Conservation (phyloP, 768 basidiomycete genomes). For the Mycena latifolia region DNA sequence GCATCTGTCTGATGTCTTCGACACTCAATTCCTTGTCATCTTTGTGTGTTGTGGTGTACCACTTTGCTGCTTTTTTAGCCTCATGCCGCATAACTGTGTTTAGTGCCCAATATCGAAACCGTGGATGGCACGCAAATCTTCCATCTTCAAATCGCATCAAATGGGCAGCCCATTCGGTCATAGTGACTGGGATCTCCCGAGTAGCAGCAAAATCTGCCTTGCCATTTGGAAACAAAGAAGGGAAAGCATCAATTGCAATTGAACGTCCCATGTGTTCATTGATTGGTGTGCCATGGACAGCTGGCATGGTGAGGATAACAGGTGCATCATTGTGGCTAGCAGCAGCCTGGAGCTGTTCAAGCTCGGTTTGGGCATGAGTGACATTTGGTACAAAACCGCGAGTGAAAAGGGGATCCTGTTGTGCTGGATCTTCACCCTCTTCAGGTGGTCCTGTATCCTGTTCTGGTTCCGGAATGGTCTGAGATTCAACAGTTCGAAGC, state of each 20-base stretch:
- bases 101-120: conserved; percentile 38
- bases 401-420: conserved; percentile 15
- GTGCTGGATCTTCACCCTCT: conserved; percentile 1
- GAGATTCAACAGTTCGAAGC: conserved; percentile 17
- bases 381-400: conserved; percentile 30
- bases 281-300: conserved; percentile 28
- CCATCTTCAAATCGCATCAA: conserved; percentile 34
- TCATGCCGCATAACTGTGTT: conserved; percentile 32
- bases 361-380: conserved; percentile 14
- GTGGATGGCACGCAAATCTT: conserved; percentile 38
- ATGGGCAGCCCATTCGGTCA: conserved; percentile 36
- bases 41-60: conserved; percentile 26
- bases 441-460: conserved; percentile 13
- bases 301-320: conserved; percentile 28
- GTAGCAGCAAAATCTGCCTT: conserved; percentile 32
- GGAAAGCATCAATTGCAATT: conserved; percentile 39
- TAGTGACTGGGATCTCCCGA: conserved; percentile 18
- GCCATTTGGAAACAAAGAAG: conserved; percentile 40
- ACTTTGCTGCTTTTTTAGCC: not conserved
- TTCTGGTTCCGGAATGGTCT: not conserved
- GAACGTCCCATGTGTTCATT: conserved; percentile 19
- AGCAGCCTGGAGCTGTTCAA: conserved; percentile 34
- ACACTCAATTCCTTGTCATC: too few species aligned
- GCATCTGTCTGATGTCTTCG: too few species aligned
- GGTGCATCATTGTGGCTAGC: conserved; percentile 17